Percentiles rank a stretch among this genome's conserved stretches.
Conservation (phyloP, 78 protist genomes). For the Creolimax fragrantissima region DNA sequence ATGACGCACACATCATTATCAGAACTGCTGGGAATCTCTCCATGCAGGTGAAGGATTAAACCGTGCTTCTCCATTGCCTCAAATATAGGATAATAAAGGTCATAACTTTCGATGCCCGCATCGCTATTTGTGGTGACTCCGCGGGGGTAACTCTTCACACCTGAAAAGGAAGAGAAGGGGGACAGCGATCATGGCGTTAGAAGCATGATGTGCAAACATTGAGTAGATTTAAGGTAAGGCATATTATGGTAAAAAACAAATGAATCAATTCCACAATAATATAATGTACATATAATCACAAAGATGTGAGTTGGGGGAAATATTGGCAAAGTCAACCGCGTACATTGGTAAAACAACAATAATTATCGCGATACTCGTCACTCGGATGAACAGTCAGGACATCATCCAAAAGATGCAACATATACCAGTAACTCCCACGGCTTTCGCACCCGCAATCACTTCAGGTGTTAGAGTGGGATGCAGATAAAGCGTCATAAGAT, state of each 20-base stretch:
- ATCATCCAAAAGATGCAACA: neutral
- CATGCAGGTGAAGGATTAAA: constrained; percentile 30
- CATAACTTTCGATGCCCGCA: constrained; percentile 25
- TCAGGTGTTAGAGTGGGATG: neutral
- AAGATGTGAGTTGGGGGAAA: no score
- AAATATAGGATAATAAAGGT: constrained; percentile 21
- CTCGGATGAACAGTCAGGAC: neutral
- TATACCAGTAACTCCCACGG: neutral
- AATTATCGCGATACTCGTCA: no score
- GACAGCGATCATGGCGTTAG: neutral
- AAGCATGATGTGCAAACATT: neutral
- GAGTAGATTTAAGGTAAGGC: neutral
- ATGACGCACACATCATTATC: neutral
- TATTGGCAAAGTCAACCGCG: no score
- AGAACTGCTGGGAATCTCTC: constrained; percentile 23
- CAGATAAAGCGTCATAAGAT: constrained; percentile 22
- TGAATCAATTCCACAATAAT: no score
- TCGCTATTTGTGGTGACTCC: constrained; percentile 33
- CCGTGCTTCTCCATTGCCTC: constrained; percentile 22
- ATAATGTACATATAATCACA: no score
- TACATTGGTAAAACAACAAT: no score
- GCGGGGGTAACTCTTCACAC: constrained; percentile 30
- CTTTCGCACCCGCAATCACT: neutral
- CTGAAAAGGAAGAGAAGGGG: neutral
- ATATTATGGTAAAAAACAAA: no score